Evolutionary conservation across 139 green algal genomes (phyloP).

Genomic region (Chlamydomonas incerta): DNA sequence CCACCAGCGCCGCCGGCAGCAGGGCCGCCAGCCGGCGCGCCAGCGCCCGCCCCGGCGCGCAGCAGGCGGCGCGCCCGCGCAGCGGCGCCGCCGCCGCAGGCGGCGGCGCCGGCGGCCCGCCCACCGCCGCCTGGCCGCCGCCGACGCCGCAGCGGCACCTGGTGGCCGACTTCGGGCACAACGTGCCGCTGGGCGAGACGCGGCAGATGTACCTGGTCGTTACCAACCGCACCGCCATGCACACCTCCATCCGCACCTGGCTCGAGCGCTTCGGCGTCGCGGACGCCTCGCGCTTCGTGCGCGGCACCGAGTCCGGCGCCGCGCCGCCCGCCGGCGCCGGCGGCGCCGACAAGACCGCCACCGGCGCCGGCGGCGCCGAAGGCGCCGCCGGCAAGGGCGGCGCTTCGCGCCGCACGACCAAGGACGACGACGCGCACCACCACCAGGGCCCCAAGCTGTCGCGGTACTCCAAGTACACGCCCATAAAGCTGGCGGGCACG

Average conservation of each 20-base stretch:
- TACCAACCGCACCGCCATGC: slow-evolving; percentile 55
- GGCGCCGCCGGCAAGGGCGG: background rate
- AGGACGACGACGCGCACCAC: no score
- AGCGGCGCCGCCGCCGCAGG: background rate
- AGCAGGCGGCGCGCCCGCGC: no score
- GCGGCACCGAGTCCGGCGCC: background rate
- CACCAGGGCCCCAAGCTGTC: background rate
- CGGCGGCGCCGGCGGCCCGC: no score
- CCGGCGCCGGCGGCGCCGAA: background rate
- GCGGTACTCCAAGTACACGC: slow-evolving; percentile 44
- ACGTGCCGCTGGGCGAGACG: slow-evolving; percentile 55
- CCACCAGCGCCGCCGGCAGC: no score
- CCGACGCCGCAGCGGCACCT: slow-evolving; percentile 31
- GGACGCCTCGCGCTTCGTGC: slow-evolving; percentile 31
- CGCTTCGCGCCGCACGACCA: background rate
- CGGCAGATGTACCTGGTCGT: slow-evolving; percentile 59
- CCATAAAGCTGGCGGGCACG: slow-evolving; percentile 47
- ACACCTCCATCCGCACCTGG: slow-evolving; percentile 47
- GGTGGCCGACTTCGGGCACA: slow-evolving; percentile 50
- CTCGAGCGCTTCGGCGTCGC: slow-evolving; percentile 59
- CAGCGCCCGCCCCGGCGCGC: background rate
- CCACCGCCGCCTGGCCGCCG: background rate
- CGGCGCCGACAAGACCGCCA: background rate
- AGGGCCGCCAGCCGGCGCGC: background rate
- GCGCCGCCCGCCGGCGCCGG: no score